Conservation (phyloP, 1,284 basidiomycete genomes). For the Fistulinella staudtii region DNA sequence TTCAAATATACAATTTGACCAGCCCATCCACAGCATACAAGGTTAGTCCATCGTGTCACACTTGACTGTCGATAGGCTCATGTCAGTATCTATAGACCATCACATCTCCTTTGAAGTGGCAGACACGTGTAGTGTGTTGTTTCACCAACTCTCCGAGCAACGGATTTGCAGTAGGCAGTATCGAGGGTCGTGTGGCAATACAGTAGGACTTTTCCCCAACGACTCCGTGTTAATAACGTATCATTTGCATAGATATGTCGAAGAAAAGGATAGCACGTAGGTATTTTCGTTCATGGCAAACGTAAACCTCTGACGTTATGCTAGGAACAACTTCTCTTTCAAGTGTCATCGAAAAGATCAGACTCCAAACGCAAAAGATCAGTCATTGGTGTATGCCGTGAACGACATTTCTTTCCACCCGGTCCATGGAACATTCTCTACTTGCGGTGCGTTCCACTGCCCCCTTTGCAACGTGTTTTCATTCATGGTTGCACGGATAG, state of each 20-base stretch:
- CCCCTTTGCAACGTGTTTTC: slow-evolving; percentile 22
- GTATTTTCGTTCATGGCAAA: slow-evolving; percentile 15
- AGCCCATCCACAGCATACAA: slow-evolving; percentile 77
- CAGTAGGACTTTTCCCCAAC: slow-evolving; percentile 57
- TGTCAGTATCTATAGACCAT: slow-evolving; percentile 50
- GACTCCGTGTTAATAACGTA: slow-evolving; percentile 2
- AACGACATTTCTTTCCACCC: slow-evolving; percentile 94
- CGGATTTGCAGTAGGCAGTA: slow-evolving; percentile 90
- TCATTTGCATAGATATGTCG: slow-evolving; percentile 61
- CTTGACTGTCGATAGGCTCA: background rate
- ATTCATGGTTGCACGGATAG: slow-evolving; percentile 33
- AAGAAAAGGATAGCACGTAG: slow-evolving; percentile 71
- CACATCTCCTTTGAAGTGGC: slow-evolving; percentile 87
- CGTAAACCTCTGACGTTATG: slow-evolving; percentile 12
- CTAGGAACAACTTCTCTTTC: slow-evolving; percentile 89
- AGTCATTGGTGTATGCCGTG: slow-evolving; percentile 84
- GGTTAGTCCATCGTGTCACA: slow-evolving; percentile 36
- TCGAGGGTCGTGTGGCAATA: slow-evolving; percentile 94
- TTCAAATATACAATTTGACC: slow-evolving; percentile 84
- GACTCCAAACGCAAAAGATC: slow-evolving; percentile 60
- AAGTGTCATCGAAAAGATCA: slow-evolving; percentile 89
- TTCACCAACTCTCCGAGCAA: slow-evolving; percentile 68
- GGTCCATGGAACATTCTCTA: slow-evolving; percentile 90
- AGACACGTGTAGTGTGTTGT: slow-evolving; percentile 87
- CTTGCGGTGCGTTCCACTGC: slow-evolving; percentile 63